Percentiles rank a stretch among this genome's conserved stretches.
Evolutionary conservation across 2,329 filamentous ascomycete species (phyloP).

Genomic region (Aotearoamyces nothofagi): DNA sequence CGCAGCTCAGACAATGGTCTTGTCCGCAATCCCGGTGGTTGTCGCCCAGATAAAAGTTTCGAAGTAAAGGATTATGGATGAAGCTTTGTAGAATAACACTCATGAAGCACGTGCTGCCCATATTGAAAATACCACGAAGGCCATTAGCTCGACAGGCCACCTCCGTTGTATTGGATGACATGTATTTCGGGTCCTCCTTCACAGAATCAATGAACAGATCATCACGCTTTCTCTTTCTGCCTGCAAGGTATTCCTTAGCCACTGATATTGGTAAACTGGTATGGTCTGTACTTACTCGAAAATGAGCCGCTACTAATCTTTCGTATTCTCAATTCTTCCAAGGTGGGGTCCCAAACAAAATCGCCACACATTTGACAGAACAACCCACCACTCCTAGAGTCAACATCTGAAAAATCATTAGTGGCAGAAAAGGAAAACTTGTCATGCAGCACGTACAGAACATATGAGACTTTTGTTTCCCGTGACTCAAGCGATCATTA

Average conservation of each 20-base stretch:
- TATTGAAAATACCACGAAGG: constrained; percentile 86
- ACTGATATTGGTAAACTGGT: constrained; percentile 1
- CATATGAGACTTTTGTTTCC: constrained; percentile 51
- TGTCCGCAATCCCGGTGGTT: constrained; percentile 68
- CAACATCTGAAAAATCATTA: constrained; percentile 42
- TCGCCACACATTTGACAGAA: constrained; percentile 76
- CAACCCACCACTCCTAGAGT: constrained; percentile 58
- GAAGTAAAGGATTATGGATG: constrained; percentile 81
- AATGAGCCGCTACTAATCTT: constrained; percentile 54
- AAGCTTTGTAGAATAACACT: constrained; percentile 90
- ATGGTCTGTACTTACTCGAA: constrained; percentile 31
- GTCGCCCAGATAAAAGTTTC: constrained; percentile 84
- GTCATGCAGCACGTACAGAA: constrained; percentile 43
- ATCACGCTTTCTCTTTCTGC: constrained; percentile 62
- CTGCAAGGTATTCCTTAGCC: constrained; percentile 21
- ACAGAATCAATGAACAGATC: constrained; percentile 49
- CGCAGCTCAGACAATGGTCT: constrained; percentile 49
- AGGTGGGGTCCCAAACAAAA: constrained; percentile 66
- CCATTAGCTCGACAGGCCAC: constrained; percentile 78
- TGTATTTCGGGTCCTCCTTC: constrained; percentile 62
- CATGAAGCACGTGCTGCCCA: constrained; percentile 97
- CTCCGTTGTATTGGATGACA: constrained; percentile 62
- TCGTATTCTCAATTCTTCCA: constrained; percentile 59
- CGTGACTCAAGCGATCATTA: constrained; percentile 51
- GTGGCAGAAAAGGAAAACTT: constrained; percentile 1